Evolutionary conservation across 345 rosid species (phyloP), one percentile per base, ranked within the genome.

Genomic region (Camelina hispida): DNA sequence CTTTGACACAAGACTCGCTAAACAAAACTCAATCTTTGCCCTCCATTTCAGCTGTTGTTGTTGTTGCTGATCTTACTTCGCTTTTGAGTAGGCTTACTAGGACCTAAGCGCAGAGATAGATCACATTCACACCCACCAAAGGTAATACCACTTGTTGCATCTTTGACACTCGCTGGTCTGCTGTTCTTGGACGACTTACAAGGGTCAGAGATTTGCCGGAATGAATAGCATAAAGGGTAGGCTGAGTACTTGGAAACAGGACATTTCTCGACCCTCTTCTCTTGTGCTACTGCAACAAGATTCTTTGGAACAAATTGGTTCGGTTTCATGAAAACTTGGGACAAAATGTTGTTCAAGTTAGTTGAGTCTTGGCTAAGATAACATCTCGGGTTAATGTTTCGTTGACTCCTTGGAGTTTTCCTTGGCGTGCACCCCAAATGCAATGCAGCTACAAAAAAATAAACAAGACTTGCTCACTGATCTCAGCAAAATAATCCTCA

Each of bases 351-450:
- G 38, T 55, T 71, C 13, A 64, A 48, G 16, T 48, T 71, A 23
- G 71, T 48, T 50, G 80, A 48, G 53, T 57, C 71, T 48, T 65
- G 80, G 65, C 79, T 81, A 72, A 92, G 96, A 74, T 94, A 94
- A 75, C 80, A 85, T 84, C 97, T 85, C 12, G 91, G 89, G 85
- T 86, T 87, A 56, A 72, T 80, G 80, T 95, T 92, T 23, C 99
- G 80, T 84, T 95, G 96, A 81, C 99, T 92, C 78, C 99, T 90
- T 3, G 97, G 85, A 83, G 99, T 92, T 85, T 88, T 85, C 71
- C 87, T 96, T 0, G 95, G 91, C 74, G 87, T 72, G 75, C 99
- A 95, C 37, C 99, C 97, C 82, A 95, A 81, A 82, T 85, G 91
- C 71, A 92, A 88, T 34, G 97, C 97, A 68, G 99, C 99, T 95